A percentile compares a stretch with the other conserved stretches of the same genome.
These are phyloP conservation scores for Hondaea fermentalgiana DNA, from an alignment of 108 stramenopile species.

Conservation along the genomic window DNA sequence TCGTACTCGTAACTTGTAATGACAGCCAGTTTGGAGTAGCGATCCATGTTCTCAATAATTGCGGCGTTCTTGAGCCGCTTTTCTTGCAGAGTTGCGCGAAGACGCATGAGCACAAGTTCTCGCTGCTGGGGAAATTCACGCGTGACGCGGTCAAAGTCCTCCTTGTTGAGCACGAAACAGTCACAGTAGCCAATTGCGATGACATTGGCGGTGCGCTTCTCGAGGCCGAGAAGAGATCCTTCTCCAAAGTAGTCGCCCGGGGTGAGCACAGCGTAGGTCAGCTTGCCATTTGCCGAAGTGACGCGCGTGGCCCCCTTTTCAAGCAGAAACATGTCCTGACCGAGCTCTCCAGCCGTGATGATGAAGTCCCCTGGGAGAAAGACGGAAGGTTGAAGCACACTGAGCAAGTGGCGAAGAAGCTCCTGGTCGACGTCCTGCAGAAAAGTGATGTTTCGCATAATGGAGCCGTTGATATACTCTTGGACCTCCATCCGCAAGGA, in stretches of 20 bases:
- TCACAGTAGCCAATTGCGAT: slow-evolving; percentile 43
- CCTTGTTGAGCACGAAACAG: slow-evolving; percentile 38
- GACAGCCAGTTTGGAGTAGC: slow-evolving; percentile 19
- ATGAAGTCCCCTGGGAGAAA: slow-evolving; percentile 43
- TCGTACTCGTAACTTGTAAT: slow-evolving; percentile 14
- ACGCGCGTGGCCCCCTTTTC: slow-evolving; percentile 40
- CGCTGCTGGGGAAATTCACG: neutral
- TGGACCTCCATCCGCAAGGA: slow-evolving; percentile 36
- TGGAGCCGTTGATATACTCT: slow-evolving; percentile 29
- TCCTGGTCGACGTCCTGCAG: slow-evolving; percentile 34
- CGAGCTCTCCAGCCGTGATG: slow-evolving; percentile 37
- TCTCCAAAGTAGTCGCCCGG: slow-evolving; percentile 53
- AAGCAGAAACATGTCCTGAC: slow-evolving; percentile 41
- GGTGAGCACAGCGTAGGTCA: slow-evolving; percentile 26
- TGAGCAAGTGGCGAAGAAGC: slow-evolving; percentile 30
- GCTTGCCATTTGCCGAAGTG: slow-evolving; percentile 9
- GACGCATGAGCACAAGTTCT: neutral
- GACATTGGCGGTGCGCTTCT: slow-evolving; percentile 33
- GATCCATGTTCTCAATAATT: slow-evolving; percentile 21
- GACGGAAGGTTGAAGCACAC: slow-evolving; percentile 31
- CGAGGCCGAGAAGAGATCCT: slow-evolving; percentile 35
- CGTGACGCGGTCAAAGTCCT: slow-evolving; percentile 39
- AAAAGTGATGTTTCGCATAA: slow-evolving; percentile 38
- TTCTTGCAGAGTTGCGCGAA: neutral
- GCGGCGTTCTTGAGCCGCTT: slow-evolving; percentile 25